A percentile compares a stretch with the other conserved stretches of the same genome.
Evolutionary conservation across 2,329 filamentous ascomycete species (phyloP).

Genomic region (Hymenoscyphus fraxineus): DNA sequence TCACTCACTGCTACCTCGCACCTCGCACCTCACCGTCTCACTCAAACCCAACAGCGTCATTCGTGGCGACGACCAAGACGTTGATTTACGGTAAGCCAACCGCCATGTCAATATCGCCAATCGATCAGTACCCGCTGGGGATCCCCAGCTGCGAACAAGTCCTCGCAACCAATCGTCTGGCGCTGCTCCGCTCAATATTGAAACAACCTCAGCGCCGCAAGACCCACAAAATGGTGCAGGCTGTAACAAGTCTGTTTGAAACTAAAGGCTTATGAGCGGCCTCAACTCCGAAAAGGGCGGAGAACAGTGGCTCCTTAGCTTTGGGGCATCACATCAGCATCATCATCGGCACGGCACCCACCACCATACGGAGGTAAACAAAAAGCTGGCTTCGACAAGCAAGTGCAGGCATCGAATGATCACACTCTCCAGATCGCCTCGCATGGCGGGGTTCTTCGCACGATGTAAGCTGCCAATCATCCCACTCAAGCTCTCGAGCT

Average conservation of each 20-base stretch:
- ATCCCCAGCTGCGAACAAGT: background rate
- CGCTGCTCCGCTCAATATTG: background rate
- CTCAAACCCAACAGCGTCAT: background rate
- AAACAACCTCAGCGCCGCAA: background rate
- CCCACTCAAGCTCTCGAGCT: background rate
- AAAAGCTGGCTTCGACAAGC: background rate
- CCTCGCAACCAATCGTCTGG: background rate
- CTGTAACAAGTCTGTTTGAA: slow-evolving; percentile 2
- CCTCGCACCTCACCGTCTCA: background rate
- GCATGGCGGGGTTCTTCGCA: background rate
- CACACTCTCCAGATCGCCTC: background rate
- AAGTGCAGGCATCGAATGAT: background rate
- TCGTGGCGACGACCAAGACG: slow-evolving; percentile 1
- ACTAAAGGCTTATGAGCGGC: background rate
- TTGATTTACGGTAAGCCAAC: background rate
- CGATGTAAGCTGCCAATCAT: background rate
- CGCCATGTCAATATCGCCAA: background rate
- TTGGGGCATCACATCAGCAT: background rate
- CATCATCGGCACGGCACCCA: no score
- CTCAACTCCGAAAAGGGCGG: background rate
- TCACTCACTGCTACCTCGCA: background rate
- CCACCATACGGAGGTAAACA: background rate
- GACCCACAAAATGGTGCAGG: background rate
- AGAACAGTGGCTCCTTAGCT: background rate
- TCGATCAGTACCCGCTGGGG: background rate